A percentile compares a stretch with the other conserved stretches of the same genome.
Evolutionary conservation across 345 rosid species (phyloP).

Genomic region (Firmiana major): DNA sequence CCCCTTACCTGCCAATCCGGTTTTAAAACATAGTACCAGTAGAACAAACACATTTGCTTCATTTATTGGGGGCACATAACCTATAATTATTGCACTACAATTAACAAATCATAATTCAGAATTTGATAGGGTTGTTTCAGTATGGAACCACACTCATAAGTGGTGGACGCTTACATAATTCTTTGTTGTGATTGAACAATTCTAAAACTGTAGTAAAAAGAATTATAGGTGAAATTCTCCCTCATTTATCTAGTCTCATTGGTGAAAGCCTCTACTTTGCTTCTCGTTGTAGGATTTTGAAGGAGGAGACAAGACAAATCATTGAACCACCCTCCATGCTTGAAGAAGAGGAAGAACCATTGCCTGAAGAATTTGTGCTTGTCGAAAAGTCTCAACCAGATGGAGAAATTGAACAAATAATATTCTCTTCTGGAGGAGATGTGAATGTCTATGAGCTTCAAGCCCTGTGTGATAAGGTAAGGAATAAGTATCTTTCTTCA

Average conservation of each 20-base stretch:
- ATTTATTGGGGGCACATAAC: not conserved
- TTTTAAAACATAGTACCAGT: not conserved
- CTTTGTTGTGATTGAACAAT: no score
- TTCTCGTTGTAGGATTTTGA: constrained; percentile 45
- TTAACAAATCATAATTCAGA: no score
- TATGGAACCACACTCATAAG: no score
- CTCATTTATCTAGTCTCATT: not conserved
- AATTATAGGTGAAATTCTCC: no score
- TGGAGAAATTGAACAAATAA: constrained; percentile 70
- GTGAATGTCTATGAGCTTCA: constrained; percentile 93
- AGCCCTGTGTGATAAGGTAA: constrained; percentile 84
- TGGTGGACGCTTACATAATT: no score
- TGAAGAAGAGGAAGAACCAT: constrained; percentile 60
- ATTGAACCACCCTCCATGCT: constrained; percentile 56
- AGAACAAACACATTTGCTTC: not conserved
- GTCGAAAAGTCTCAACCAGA: constrained; percentile 58
- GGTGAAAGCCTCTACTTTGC: constrained; percentile 3
- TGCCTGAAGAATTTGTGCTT: constrained; percentile 73
- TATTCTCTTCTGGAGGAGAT: constrained; percentile 88
- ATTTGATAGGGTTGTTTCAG: no score
- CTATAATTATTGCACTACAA: no score
- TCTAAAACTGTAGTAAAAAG: no score
- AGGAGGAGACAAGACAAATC: constrained; percentile 58
- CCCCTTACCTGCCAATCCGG: not conserved
- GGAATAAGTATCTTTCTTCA: not conserved